Evolutionary conservation across 495 filamentous ascomycete species (phyloP).

Genomic region (Astrocystis sublimbata): DNA sequence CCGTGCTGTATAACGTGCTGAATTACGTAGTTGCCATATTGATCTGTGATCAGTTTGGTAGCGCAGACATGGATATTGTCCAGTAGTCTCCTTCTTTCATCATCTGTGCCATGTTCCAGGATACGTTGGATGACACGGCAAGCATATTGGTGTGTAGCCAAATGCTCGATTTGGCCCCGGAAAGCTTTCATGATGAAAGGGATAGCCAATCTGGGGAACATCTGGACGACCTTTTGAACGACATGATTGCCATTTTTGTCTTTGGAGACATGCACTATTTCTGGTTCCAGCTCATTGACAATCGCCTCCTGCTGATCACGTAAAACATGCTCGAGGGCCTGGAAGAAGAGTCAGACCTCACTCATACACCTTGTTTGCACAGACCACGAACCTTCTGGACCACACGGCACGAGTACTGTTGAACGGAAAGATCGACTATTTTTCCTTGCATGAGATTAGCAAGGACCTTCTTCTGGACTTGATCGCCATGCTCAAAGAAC

Average conservation of each 20-base stretch:
- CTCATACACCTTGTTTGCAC: neutral
- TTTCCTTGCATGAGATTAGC: conserved; percentile 85
- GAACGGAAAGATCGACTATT: conserved; percentile 72
- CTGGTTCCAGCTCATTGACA: conserved; percentile 77
- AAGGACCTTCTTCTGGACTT: conserved; percentile 84
- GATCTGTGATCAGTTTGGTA: conserved; percentile 73
- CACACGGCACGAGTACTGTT: conserved; percentile 95
- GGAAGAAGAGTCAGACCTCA: conserved; percentile 20
- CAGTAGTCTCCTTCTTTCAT: conserved; percentile 69
- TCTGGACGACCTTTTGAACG: conserved; percentile 90
- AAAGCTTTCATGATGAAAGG: conserved; percentile 89
- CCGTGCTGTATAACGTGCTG: conserved; percentile 92
- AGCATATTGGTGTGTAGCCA: conserved; percentile 81
- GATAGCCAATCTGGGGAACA: conserved; percentile 77
- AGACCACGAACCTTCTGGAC: conserved; percentile 75
- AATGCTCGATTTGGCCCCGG: conserved; percentile 71
- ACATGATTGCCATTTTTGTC: conserved; percentile 97
- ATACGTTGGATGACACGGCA: conserved; percentile 94
- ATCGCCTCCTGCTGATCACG: conserved; percentile 85
- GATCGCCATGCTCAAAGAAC: conserved; percentile 95
- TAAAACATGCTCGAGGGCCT: conserved; percentile 91
- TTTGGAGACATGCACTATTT: conserved; percentile 78
- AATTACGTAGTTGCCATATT: conserved; percentile 95
- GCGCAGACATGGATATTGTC: conserved; percentile 77
- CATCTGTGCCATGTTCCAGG: conserved; percentile 79